Percentiles rank a stretch among this genome's conserved stretches.
These are phyloP conservation scores for Pseudonitzschia delicatissima DNA, from an alignment of 108 stramenopile genomes.

Conservation along the genomic window DNA sequence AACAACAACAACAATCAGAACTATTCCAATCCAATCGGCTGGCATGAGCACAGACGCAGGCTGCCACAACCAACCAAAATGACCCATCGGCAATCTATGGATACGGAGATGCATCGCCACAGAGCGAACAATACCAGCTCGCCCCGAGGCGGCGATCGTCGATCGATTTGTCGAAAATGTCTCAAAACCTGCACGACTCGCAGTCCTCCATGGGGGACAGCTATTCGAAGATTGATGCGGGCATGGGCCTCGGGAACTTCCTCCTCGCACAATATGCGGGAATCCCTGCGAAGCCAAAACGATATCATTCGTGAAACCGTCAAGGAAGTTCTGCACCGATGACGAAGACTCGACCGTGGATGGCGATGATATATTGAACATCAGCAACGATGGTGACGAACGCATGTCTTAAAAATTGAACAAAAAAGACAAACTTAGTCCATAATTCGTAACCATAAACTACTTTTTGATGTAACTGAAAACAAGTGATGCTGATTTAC, in stretches of 20 bases:
- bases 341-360: conserved; percentile 36
- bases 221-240: conserved; percentile 3
- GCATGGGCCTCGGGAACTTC: background rate
- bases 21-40: too few species aligned
- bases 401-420: background rate
- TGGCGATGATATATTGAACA: conserved; percentile 34
- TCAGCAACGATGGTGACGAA: too few species aligned
- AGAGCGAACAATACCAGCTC: conserved; percentile 35
- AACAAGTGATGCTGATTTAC: background rate
- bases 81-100: too few species aligned
- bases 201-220: conserved; percentile 10
- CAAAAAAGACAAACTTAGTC: too few species aligned
- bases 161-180: conserved; percentile 67
- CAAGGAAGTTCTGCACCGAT: conserved; percentile 8
- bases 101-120: background rate
- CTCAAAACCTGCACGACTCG: conserved; percentile 29
- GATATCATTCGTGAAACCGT: conserved; percentile 15
- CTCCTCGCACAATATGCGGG: background rate
- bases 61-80: too few species aligned
- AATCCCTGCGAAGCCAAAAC: conserved; percentile 6
- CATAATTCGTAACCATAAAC: too few species aligned
- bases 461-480: too few species aligned
- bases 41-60: too few species aligned
- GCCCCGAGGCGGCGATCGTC: conserved; percentile 63
- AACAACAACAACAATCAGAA: background rate